These are phyloP conservation scores for Aspergillus steynii DNA, from an alignment of 495 filamentous ascomycete species.

Conservation along the genomic window DNA sequence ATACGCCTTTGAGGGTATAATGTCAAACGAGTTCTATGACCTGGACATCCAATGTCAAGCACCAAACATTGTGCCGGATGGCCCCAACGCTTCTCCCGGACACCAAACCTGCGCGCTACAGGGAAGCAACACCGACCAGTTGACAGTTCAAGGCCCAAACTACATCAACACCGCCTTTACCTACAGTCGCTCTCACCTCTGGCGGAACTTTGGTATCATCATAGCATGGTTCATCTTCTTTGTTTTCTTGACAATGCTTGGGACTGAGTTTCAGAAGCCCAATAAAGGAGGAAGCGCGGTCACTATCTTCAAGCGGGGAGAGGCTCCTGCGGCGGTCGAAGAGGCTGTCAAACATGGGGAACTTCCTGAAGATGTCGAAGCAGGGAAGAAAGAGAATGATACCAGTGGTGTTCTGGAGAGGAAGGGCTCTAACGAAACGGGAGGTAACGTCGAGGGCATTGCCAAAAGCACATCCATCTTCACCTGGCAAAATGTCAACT, in stretches of 20 bases:
- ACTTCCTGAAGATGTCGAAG: slow-evolving; percentile 50
- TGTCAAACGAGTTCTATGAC: slow-evolving; percentile 60
- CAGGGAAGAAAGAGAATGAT: slow-evolving; percentile 32
- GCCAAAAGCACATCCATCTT: slow-evolving; percentile 65
- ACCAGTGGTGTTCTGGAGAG: slow-evolving; percentile 22
- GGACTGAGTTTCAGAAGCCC: slow-evolving; percentile 68
- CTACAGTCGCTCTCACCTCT: slow-evolving; percentile 58
- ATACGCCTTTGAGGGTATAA: slow-evolving; percentile 70
- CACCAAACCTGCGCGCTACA: slow-evolving; percentile 63
- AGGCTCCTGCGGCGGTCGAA: slow-evolving; percentile 55
- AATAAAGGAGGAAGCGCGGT: slow-evolving; percentile 71
- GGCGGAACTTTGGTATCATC: slow-evolving; percentile 64
- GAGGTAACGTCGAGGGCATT: slow-evolving; percentile 40
- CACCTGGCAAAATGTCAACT: slow-evolving; percentile 78
- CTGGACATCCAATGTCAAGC: slow-evolving; percentile 50
- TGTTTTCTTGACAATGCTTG: slow-evolving; percentile 56
- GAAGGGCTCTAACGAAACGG: slow-evolving; percentile 26
- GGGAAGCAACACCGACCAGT: slow-evolving; percentile 51
- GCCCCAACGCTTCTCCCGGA: slow-evolving; percentile 53
- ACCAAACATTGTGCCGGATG: slow-evolving; percentile 60
- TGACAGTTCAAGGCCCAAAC: slow-evolving; percentile 50
- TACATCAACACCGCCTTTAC: slow-evolving; percentile 56
- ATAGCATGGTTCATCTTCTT: slow-evolving; percentile 58
- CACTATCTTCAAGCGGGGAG: slow-evolving; percentile 66
- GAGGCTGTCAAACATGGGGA: slow-evolving; percentile 38